Base-by-base conservation (phyloP, 768 basidiomycete species). In the Collybia sordida region DNA sequence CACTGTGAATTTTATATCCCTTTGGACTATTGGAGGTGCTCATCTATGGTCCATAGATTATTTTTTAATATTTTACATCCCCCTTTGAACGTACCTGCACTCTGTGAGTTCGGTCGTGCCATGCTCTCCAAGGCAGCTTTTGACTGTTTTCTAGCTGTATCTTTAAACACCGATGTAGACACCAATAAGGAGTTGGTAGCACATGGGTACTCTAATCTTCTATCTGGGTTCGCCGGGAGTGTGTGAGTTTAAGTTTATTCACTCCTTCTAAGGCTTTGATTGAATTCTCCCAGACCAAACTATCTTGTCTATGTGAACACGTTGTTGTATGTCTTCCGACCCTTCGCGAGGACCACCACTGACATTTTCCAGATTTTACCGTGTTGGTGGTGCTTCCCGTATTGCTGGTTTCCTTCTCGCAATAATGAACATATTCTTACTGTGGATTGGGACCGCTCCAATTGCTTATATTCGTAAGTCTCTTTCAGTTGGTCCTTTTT, bases 181-280 rank as follows among this genome's bases (percentile, higher is more conserved):
- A 94, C 95, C 0, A 86, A 98, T 66, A 86, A 86, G 53, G 96
- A 99, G 64, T 83, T 98, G 8, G 81, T 97, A 41, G 92, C 81
- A 0, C 96, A 99, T 63, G 96, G 96, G 7, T 86, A 90, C 52
- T 94, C 93, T 1, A 98, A 99, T 64, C 56, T 98, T 3, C 72
- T 89, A 0, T 82, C 94, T 1, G 95, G 94, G 2, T 42, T 86
- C 1, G 57, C 89, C 23, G 93, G 95, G 6, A 86, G 88, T 6
- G 92, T 95, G 78, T 90, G 73, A 52, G 84, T 72, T 19, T 40
- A 38, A 41, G 36, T 38, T 37, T 48, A 17, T 4, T 18, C 24
- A 38, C 12, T 34, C n/a, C 3, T 25, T 18, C n/a, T 3, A 41
- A 6, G 15, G 22, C 41, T 55, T 59, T 46, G 62, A 44, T 25